These are phyloP conservation scores for Lumnitzera littorea DNA, from an alignment of 345 rosid species.

Conservation along the genomic window DNA sequence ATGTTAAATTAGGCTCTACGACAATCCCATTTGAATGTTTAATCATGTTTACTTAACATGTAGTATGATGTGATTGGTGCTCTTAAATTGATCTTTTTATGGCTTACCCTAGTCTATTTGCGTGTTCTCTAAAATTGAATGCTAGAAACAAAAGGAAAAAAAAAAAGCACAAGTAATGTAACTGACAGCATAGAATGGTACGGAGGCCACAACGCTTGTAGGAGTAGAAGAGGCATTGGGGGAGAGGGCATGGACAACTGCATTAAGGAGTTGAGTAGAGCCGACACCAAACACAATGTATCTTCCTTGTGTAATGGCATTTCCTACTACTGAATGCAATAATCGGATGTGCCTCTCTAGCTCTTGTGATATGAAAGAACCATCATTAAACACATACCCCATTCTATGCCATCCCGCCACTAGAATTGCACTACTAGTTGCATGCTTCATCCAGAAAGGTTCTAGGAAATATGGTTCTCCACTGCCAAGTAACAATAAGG, in stretches of 20 bases:
- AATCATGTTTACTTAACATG: too few relatives aligned
- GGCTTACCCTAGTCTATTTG: too few relatives aligned
- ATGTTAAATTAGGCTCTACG: too few relatives aligned
- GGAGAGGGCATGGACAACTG: conserved; percentile 56
- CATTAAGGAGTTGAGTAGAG: conserved; percentile 55
- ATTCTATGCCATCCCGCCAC: conserved; percentile 57
- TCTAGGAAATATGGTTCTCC: conserved; percentile 55
- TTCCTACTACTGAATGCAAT: conserved; percentile 43
- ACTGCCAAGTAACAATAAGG: conserved; percentile 11
- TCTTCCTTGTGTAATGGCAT: conserved; percentile 42
- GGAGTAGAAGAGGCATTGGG: conserved; percentile 23
- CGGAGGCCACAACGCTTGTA: conserved; percentile 36
- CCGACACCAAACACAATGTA: conserved; percentile 55
- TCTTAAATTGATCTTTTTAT: too few relatives aligned
- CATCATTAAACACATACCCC: conserved; percentile 28
- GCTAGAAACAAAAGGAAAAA: neutral
- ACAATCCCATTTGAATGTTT: too few relatives aligned
- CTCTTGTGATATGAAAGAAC: conserved; percentile 15
- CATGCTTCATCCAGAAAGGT: conserved; percentile 45
- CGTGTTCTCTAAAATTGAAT: too few relatives aligned
- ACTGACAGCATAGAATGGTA: conserved; percentile 52
- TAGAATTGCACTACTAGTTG: conserved; percentile 33
- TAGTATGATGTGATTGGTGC: too few relatives aligned
- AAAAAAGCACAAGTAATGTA: neutral
- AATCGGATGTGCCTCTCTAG: conserved; percentile 40